Conservation (phyloP, 2,329 filamentous ascomycete genomes). For the Xylariaceae sp. region DNA sequence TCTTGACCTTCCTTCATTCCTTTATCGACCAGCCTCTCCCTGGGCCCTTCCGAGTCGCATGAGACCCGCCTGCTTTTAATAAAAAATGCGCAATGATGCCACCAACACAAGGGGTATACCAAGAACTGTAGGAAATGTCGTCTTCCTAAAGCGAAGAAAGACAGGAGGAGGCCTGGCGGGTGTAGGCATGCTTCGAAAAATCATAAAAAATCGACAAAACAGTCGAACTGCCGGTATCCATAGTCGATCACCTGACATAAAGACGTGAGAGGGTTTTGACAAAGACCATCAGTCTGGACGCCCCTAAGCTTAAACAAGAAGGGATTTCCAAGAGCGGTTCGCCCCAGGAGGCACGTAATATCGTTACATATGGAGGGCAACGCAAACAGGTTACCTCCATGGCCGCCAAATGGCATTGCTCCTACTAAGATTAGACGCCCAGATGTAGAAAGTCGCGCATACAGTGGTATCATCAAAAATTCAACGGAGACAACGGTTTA, state of each 20-base stretch:
- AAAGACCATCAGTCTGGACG: background rate
- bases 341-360: background rate
- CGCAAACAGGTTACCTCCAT: background rate
- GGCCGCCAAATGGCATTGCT: slow-evolving; percentile 11
- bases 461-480: slow-evolving; percentile 51
- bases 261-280: background rate
- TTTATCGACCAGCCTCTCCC: background rate
- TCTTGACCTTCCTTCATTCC: slow-evolving; percentile 1
- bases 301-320: background rate
- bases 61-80: slow-evolving; percentile 13
- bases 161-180: background rate
- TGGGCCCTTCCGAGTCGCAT: slow-evolving; percentile 4
- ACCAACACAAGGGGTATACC: slow-evolving; percentile 39
- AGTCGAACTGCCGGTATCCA: slow-evolving; percentile 4
- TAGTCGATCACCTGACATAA: background rate
- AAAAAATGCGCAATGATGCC: slow-evolving; percentile 16
- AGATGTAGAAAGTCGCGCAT: slow-evolving; percentile 24
- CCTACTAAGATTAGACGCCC: slow-evolving; percentile 20
- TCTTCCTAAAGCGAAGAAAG: slow-evolving; percentile 17
- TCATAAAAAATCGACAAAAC: background rate
- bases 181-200: background rate
- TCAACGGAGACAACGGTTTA: slow-evolving; percentile 67
- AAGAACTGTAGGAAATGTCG: slow-evolving; percentile 27
- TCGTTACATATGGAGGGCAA: background rate
- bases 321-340: background rate